Evolutionary conservation across 371 early-diverging fungal species (phyloP), one percentile per base, ranked within the genome.

Genomic region (Smittium mucronatum): DNA sequence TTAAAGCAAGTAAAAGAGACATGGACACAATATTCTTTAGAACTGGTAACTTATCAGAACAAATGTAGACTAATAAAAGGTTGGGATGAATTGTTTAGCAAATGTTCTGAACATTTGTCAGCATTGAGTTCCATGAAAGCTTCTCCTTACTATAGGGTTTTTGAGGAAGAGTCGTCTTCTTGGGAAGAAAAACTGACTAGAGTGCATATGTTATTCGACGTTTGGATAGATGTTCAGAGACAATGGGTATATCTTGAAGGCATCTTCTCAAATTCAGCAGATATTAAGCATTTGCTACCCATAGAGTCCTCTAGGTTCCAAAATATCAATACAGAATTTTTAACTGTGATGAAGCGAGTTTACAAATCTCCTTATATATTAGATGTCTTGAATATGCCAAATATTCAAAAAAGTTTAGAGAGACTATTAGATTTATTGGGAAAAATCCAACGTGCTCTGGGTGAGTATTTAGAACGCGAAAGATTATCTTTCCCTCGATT

Each of bases 181-280:
- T 95, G 98, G 96, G 97, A 97, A 77, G 95, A 97, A 69, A 94
- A 94, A 76, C 81, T 99, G 72, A 97, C 93, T 76, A 87, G 94
- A 25, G 85, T 97, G 31, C 95, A 97, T 75, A 86, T 93, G 34
- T 83, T 99, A 63, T 95, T 99, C 74, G 97, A 98, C 82, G 91
- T 95, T 25, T 98, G 97, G 98, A 94, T 97, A 61, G 98, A 98
- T 77, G 98, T 99, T 32, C 98, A 99, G 80, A 89, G 98, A 36
- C 98, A 97, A 78, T 99, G 97, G 97, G 97, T 98, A 15, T 97
- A 99, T 73, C 81, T 99, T 57, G 97, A 99, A 76, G 99, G 98
- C 59, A 95, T 98, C 68, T 99, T 99, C 74, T 87, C 90, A 36
- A 90, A 93, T 70, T 94, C 90, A 72, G 93, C 89, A 11, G 98